Evolutionary conservation across 2,329 filamentous ascomycete species (phyloP), one percentile per base, ranked within the genome.

Genomic region (Diplocarpon rosae): DNA sequence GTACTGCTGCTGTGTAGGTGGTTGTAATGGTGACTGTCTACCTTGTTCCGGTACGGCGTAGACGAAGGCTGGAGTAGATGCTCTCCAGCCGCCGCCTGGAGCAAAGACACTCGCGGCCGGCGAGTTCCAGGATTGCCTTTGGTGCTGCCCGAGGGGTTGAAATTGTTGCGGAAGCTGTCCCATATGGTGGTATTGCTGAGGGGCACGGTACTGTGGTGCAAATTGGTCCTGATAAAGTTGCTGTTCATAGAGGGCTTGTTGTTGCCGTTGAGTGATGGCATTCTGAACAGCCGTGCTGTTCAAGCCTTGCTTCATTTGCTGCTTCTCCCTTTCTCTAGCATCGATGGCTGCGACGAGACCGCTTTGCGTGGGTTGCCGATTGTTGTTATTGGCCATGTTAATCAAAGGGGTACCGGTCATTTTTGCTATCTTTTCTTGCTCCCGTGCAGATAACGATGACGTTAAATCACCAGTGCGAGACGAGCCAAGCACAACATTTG

Each of bases 351-450:
- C 85, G 6, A 94, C 78, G 1, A 95, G 69, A 0, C 83, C 81
- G 0, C 78, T 78, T 1, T 76, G 75, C 28, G 72, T 61, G 3
- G 32, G 33, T n/a, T 48, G 40, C 39, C 42, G 44, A 6, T 51
- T 50, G 70, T 65, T 43, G 68, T 67, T 35, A 67, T 64, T 48
- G 71, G 73, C 50, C 39, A 73, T 73, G 4, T 73, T 74, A 60
- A 93, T 68, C 39, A 94, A 68, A 0, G 88, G 84, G 0, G 78
- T 80, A 1, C 85, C 84, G 0, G 87, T 94, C 54, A 86, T 71
- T 31, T 84, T 78, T 9, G 88, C 85, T n/a, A 94, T 75, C 54
- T 93, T 83, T 64, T 93, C 86, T 61, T 93, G 88, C 63, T 95
- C 88, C 13, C 83, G 78, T 14, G 88, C 88, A 15, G 85, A 88